Evolutionary conservation across 2,329 filamentous ascomycete species (phyloP).

Genomic region (Claviceps sp.): DNA sequence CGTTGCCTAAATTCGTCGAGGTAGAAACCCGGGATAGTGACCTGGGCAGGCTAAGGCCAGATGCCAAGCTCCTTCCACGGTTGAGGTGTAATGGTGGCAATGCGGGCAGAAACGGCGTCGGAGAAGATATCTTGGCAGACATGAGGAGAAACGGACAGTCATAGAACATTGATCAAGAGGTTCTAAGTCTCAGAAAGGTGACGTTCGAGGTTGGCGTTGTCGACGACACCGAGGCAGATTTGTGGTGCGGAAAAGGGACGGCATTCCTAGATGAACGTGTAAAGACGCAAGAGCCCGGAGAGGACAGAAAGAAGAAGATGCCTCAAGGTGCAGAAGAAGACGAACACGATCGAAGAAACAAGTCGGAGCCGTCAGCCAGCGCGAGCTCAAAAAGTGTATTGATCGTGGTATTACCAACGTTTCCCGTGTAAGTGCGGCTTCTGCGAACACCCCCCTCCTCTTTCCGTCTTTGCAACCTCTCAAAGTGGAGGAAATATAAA

Average conservation of each 20-base stretch:
- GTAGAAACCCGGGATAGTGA: constrained; percentile 10
- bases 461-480: neutral
- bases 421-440: constrained; percentile 4
- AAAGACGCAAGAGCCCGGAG: neutral
- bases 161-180: neutral
- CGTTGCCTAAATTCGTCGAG: constrained; percentile 16
- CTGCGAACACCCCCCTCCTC: constrained; percentile 4
- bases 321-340: neutral
- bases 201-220: constrained; percentile 7
- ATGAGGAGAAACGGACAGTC: constrained; percentile 10
- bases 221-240: neutral
- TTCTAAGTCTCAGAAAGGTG: neutral
- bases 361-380: neutral
- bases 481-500: neutral
- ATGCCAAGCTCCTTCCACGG: constrained; percentile 10
- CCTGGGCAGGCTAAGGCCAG: constrained; percentile 12
- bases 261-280: neutral
- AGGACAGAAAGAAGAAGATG: neutral
- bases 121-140: constrained; percentile 15
- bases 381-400: neutral
- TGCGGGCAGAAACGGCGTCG: constrained; percentile 10
- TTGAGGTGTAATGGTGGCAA: constrained; percentile 11
- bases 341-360: neutral
- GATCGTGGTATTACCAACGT: constrained; percentile 1
- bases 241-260: neutral